A percentile compares a stretch with the other conserved stretches of the same genome.
Evolutionary conservation across 139 green algal genomes (phyloP).

Genomic region (Yamagishiella unicocca): DNA sequence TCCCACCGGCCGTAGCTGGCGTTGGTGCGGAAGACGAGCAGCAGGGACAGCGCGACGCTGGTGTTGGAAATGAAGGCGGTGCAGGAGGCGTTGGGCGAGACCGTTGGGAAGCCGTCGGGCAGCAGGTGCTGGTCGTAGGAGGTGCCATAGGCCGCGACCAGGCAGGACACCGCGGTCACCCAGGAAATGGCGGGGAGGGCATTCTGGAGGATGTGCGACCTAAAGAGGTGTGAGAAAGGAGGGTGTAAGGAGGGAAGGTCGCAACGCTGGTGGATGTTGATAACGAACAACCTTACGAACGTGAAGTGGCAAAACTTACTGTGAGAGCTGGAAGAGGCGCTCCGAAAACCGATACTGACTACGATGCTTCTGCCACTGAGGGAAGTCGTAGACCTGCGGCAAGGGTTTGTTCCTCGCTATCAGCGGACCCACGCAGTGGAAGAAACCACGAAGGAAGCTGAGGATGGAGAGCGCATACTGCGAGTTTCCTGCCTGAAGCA

Average conservation of each 20-base stretch:
- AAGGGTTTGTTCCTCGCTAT: too few species aligned
- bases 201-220: slow-evolving; percentile 62
- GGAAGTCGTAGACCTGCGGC: slow-evolving; percentile 52
- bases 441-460: neutral
- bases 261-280: neutral
- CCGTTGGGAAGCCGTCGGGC: slow-evolving; percentile 18
- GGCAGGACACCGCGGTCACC: slow-evolving; percentile 22
- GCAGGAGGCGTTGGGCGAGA: slow-evolving; percentile 42
- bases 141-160: slow-evolving; percentile 47
- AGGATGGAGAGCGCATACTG: too few species aligned
- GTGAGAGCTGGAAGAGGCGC: slow-evolving; percentile 45
- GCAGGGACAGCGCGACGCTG: slow-evolving; percentile 57
- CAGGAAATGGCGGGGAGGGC: slow-evolving; percentile 49
- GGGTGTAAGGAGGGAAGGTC: neutral
- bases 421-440: too few species aligned
- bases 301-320: slow-evolving; percentile 44
- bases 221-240: neutral
- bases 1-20: slow-evolving; percentile 60
- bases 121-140: slow-evolving; percentile 37
- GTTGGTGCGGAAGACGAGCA: slow-evolving; percentile 65
- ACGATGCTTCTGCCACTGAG: slow-evolving; percentile 56
- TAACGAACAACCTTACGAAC: neutral
- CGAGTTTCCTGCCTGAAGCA: neutral
- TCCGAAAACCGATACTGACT: slow-evolving; percentile 35
- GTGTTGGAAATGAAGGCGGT: slow-evolving; percentile 50